Conservation (phyloP, 2,329 filamentous ascomycete species). For the Orbilia quercus region DNA sequence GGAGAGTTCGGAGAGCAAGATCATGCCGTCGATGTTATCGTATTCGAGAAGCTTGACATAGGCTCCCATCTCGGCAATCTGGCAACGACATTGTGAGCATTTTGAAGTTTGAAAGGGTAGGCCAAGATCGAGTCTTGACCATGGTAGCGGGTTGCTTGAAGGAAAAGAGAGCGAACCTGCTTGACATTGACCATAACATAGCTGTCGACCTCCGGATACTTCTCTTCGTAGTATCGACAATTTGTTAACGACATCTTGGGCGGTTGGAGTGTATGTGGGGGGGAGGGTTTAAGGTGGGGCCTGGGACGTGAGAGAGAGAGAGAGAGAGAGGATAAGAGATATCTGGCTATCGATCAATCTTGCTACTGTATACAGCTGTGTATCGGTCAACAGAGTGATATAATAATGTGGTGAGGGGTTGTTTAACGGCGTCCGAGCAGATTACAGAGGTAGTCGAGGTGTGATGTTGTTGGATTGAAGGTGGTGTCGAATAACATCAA, state of each 20-base stretch:
- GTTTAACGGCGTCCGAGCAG: too few species aligned
- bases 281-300: conserved; percentile 22
- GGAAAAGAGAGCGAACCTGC: conserved; percentile 73
- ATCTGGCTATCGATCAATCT: conserved; percentile 1
- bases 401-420: background rate
- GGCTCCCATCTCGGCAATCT: conserved; percentile 99
- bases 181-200: conserved; percentile 99
- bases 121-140: too few species aligned
- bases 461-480: background rate
- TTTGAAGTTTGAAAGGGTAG: too few species aligned
- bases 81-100: too few species aligned
- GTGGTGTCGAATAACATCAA: background rate
- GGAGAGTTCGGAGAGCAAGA: conserved; percentile 95
- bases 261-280: conserved; percentile 25
- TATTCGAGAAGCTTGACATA: conserved; percentile 99
- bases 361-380: too few species aligned
- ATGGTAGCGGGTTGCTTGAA: background rate
- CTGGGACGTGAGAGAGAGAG: conserved; percentile 7
- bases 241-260: conserved; percentile 88
- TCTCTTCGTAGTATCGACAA: conserved; percentile 97
- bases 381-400: background rate
- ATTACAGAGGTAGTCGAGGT: background rate
- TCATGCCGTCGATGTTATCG: conserved; percentile 99
- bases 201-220: conserved; percentile 97
- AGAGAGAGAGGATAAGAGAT: conserved; percentile 12